These are phyloP conservation scores for Vinca minor DNA, from an alignment of 257 asterid genomes.

Conservation along the genomic window DNA sequence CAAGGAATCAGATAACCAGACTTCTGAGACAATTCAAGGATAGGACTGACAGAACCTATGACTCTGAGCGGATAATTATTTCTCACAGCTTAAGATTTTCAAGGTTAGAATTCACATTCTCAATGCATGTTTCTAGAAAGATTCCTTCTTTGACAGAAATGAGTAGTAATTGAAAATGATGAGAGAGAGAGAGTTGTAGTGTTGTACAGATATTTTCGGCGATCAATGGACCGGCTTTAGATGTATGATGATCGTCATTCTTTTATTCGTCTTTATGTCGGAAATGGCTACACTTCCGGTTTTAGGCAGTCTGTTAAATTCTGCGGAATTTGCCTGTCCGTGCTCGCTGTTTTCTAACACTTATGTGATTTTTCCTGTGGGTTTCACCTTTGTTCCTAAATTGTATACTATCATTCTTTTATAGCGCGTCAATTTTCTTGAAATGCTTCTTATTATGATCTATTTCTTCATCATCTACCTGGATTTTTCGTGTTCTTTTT, in stretches of 20 bases:
- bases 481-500: too few species aligned
- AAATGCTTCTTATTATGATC: too few species aligned
- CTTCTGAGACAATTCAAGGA: constrained; percentile 39
- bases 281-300: too few species aligned
- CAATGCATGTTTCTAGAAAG: too few species aligned
- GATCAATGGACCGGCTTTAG: constrained; percentile 13
- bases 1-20: constrained; percentile 34
- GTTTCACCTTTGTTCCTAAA: constrained; percentile 5
- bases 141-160: constrained; percentile 43
- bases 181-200: constrained; percentile 16
- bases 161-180: constrained; percentile 19
- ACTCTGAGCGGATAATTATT: constrained; percentile 21
- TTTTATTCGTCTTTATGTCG: too few species aligned
- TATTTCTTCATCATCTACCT: background rate
- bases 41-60: constrained; percentile 30
- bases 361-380: constrained; percentile 1
- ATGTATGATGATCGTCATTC: constrained; percentile 27
- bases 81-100: constrained; percentile 16
- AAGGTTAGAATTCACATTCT: constrained; percentile 27
- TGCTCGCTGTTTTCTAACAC: background rate
- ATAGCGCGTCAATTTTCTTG: background rate
- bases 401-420: constrained; percentile 6
- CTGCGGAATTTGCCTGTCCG: background rate
- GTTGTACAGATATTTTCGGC: constrained; percentile 34
- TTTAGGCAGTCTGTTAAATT: too few species aligned